These are phyloP conservation scores for Neurospora sp. DNA, from an alignment of 495 filamentous ascomycete genomes.

Conservation along the genomic window DNA sequence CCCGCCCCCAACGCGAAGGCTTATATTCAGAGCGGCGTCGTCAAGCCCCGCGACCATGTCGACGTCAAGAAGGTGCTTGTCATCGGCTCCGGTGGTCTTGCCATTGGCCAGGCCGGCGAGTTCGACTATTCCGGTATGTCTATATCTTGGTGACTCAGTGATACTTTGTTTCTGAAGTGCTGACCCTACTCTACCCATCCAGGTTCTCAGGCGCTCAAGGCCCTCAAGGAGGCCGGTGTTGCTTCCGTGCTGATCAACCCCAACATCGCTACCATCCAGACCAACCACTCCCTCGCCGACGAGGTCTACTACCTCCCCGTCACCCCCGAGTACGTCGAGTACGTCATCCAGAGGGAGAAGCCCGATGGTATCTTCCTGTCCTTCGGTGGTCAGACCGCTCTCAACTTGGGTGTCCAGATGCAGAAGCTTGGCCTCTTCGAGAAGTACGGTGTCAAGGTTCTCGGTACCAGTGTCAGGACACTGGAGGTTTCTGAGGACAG, in stretches of 20 bases:
- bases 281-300: conserved; percentile 87
- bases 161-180: not conserved
- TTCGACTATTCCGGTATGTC: conserved; percentile 92
- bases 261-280: conserved; percentile 98
- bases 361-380: conserved; percentile 97
- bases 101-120: conserved; percentile 96
- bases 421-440: conserved; percentile 93
- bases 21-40: conserved; percentile 75
- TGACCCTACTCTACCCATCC: conserved; percentile 12
- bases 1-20: conserved; percentile 74
- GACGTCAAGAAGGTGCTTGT: conserved; percentile 98
- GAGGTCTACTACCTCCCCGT: conserved; percentile 99
- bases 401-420: conserved; percentile 97
- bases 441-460: conserved; percentile 84
- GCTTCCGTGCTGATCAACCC: conserved; percentile 95
- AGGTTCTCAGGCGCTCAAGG: conserved; percentile 95
- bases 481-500: conserved; percentile 91
- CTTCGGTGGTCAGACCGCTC: conserved; percentile 92
- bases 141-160: not conserved
- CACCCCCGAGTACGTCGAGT: conserved; percentile 89
- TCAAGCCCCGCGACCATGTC: conserved; percentile 64
- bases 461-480: conserved; percentile 90
- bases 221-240: conserved; percentile 94
- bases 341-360: conserved; percentile 89
- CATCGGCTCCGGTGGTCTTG: conserved; percentile 88